Evolutionary conservation across 2,329 filamentous ascomycete genomes (phyloP).

Genomic region (Trichoderma breve): DNA sequence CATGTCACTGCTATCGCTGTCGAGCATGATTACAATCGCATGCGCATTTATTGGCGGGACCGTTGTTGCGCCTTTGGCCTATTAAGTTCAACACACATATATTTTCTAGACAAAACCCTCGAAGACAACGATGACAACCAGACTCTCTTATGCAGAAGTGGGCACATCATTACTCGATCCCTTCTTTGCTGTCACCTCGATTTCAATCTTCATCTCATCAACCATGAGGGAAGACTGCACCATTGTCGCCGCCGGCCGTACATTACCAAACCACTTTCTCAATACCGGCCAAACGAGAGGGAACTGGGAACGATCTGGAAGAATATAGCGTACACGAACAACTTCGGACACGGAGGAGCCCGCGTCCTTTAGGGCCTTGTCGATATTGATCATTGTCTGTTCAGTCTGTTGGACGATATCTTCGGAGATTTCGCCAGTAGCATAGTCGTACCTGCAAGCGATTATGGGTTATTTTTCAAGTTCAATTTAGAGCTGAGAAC

Average conservation of each 20-base stretch:
- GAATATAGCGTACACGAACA: conserved; percentile 52
- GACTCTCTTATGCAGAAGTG: not conserved
- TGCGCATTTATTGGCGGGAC: conserved; percentile 55
- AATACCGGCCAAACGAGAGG: conserved; percentile 49
- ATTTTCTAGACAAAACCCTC: not conserved
- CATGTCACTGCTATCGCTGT: conserved; percentile 58
- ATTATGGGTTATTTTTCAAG: not conserved
- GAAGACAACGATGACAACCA: not conserved
- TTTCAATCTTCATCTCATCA: conserved; percentile 47
- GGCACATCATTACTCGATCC: conserved; percentile 22
- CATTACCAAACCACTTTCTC: conserved; percentile 47
- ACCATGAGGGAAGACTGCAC: conserved; percentile 50
- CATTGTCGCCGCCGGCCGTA: conserved; percentile 55
- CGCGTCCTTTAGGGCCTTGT: conserved; percentile 44
- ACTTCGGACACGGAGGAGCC: conserved; percentile 45
- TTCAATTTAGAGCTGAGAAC: not conserved
- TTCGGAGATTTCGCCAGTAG: conserved; percentile 44
- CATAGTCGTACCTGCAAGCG: conserved; percentile 49
- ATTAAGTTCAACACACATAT: conserved; percentile 21
- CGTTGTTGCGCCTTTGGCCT: conserved; percentile 30
- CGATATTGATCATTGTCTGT: conserved; percentile 49
- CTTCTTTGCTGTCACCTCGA: conserved; percentile 43
- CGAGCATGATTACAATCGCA: conserved; percentile 61
- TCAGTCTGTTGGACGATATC: conserved; percentile 49
- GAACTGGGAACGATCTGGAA: conserved; percentile 49